These are phyloP conservation scores for Isochrysis galbana DNA, from an alignment of 78 protist species.

Conservation along the genomic window DNA sequence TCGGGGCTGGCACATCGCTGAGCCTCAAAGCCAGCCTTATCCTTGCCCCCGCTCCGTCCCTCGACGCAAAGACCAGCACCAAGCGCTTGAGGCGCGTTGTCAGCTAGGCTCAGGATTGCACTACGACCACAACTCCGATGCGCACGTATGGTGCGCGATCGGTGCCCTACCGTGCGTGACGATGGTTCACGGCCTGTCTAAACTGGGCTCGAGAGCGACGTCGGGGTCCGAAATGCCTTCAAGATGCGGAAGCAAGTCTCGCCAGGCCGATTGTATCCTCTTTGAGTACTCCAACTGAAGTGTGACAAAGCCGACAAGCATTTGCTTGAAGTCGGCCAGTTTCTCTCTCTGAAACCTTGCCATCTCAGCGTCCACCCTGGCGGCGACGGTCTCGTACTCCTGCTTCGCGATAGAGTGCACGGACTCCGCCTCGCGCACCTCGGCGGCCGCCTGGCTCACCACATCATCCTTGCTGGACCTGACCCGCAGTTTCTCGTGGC, in stretches of 20 bases:
- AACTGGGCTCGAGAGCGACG: no score
- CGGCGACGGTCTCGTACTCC: neutral
- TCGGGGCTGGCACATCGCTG: no score
- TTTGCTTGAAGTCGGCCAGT: neutral
- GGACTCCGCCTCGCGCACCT: neutral
- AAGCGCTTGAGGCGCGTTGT: no score
- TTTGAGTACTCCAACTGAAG: neutral
- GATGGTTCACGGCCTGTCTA: no score
- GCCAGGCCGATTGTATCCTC: neutral
- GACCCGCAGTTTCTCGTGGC: neutral
- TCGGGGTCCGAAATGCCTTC: neutral
- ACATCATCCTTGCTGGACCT: neutral
- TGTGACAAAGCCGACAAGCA: neutral
- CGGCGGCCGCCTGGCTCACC: neutral
- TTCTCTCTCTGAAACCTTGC: neutral
- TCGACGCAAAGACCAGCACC: no score
- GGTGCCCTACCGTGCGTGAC: no score
- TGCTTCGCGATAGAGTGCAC: neutral
- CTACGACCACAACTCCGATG: no score
- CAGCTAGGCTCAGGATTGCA: no score
- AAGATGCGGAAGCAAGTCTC: neutral
- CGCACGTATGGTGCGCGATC: no score
- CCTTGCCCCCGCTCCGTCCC: no score
- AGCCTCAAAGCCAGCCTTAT: no score
- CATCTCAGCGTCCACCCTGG: neutral